phyloP scores from a whole-genome alignment of 2,329 filamentous ascomycete species.

The Eutypa lata region DNA sequence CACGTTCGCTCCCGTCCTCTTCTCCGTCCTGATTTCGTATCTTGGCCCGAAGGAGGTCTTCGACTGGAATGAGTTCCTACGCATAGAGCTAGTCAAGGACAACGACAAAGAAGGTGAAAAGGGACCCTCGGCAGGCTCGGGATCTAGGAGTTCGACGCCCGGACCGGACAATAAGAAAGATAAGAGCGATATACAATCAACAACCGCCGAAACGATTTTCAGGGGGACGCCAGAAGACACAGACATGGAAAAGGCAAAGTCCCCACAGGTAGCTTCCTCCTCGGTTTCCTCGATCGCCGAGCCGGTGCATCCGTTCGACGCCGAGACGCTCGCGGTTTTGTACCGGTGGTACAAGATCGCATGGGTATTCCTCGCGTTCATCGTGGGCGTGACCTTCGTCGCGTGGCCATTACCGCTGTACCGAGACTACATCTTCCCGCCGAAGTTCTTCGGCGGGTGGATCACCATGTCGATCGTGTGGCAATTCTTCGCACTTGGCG shows the following conservation, averaged over 20 bases:
- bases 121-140: background rate
- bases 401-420: conserved; percentile 49
- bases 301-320: conserved; percentile 40
- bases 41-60: conserved; percentile 30
- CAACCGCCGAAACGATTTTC: too few relatives aligned
- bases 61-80: conserved; percentile 38
- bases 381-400: conserved; percentile 43
- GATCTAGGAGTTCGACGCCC: background rate
- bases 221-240: background rate
- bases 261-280: background rate
- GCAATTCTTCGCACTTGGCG: conserved; percentile 44
- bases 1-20: conserved; percentile 43
- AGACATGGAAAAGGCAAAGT: background rate
- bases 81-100: conserved; percentile 43
- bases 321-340: conserved; percentile 29
- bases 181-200: background rate
- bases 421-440: conserved; percentile 45
- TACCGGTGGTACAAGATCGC: conserved; percentile 37
- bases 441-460: conserved; percentile 44
- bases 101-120: conserved; percentile 4
- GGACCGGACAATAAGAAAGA: conserved; percentile 1
- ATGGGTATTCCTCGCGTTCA: conserved; percentile 35
- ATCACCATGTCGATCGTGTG: conserved; percentile 41
- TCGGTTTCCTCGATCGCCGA: conserved; percentile 31
- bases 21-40: conserved; percentile 42